Conservation (phyloP, 2,329 filamentous ascomycete genomes). For the Didymella pomorum region DNA sequence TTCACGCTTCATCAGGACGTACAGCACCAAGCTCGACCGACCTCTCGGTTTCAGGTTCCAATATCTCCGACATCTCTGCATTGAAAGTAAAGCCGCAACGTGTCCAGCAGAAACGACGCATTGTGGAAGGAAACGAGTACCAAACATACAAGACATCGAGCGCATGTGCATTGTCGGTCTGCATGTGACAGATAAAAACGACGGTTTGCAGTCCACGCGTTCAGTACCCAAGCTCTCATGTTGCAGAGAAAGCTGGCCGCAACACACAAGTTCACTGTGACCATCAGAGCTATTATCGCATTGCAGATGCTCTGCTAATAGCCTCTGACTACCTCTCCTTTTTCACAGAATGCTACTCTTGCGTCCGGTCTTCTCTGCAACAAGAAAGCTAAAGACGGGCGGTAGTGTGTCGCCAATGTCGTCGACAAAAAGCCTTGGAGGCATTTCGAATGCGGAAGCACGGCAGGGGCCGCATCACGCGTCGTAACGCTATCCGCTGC, state of each 20-base stretch:
- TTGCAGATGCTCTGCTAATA: too few species aligned
- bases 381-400: too few species aligned
- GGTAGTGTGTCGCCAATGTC: background rate
- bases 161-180: background rate
- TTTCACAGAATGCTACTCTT: too few species aligned
- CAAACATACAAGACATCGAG: background rate
- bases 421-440: background rate
- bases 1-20: conserved; percentile 11
- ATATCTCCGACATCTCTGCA: conserved; percentile 15
- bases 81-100: conserved; percentile 12
- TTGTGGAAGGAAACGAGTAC: background rate
- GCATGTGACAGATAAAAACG: background rate
- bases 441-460: background rate
- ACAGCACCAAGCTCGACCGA: conserved; percentile 5
- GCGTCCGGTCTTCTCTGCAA: too few species aligned
- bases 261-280: too few species aligned
- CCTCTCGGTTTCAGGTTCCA: conserved; percentile 17
- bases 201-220: background rate
- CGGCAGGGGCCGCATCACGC: background rate
- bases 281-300: too few species aligned
- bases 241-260: too few species aligned
- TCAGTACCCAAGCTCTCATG: background rate
- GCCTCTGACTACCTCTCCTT: too few species aligned
- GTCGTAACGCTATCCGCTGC: background rate
- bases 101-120: background rate